A percentile compares a stretch with the other conserved stretches of the same genome.
Evolutionary conservation across 2,329 filamentous ascomycete species (phyloP).

Genomic region (Ceratocystis alfenasii): DNA sequence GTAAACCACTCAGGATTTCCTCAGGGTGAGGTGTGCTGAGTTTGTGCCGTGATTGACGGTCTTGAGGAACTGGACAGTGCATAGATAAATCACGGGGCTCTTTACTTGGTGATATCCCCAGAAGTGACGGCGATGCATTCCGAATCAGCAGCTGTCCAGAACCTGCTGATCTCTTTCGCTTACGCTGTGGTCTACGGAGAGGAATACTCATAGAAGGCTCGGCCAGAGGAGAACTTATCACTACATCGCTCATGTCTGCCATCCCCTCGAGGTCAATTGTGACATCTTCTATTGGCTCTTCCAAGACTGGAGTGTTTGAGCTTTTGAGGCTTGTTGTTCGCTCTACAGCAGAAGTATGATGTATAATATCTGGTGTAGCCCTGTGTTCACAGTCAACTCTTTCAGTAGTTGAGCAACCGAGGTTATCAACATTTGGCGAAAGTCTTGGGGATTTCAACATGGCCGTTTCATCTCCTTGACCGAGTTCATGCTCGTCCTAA

Average conservation of each 20-base stretch:
- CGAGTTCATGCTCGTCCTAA: neutral
- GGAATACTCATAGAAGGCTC: constrained; percentile 17
- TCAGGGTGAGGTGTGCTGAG: neutral
- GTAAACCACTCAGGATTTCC: too few species aligned
- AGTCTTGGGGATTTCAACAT: neutral
- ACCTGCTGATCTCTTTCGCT: constrained; percentile 12
- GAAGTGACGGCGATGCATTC: neutral
- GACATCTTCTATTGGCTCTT: neutral
- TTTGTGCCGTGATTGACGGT: neutral
- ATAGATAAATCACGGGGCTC: too few species aligned
- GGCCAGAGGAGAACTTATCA: constrained; percentile 19
- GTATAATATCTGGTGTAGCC: too few species aligned
- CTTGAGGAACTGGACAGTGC: neutral
- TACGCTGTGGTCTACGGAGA: constrained; percentile 1
- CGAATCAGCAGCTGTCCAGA: neutral
- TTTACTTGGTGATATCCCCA: neutral
- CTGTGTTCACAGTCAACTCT: neutral
- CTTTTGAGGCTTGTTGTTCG: neutral
- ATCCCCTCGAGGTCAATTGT: neutral
- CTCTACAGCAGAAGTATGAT: neutral
- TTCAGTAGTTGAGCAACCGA: neutral
- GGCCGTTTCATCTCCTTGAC: neutral
- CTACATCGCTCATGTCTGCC: constrained; percentile 5
- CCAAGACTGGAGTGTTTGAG: neutral
- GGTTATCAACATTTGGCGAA: neutral